phyloP scores from a whole-genome alignment of 148 eudicot species.

The Cornus florida region DNA sequence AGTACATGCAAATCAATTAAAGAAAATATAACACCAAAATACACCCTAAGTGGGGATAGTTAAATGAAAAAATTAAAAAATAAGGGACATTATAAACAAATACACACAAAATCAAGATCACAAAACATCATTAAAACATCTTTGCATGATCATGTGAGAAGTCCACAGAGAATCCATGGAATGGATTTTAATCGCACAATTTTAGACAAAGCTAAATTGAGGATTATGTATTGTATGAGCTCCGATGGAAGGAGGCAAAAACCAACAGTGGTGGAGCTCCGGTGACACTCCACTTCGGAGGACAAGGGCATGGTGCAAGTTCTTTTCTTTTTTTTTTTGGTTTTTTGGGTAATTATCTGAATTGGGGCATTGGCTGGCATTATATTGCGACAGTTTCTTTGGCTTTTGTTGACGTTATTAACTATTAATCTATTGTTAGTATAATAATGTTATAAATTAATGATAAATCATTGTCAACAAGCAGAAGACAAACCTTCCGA shows the following conservation, averaged over 20 bases:
- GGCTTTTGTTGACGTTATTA: background rate
- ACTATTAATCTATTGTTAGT: background rate
- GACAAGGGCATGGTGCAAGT: background rate
- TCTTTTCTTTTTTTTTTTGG: too few relatives aligned
- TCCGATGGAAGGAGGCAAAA: conserved; percentile 41
- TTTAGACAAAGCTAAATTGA: conserved; percentile 27
- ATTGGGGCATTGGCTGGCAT: conserved; percentile 4
- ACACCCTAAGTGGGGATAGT: too few relatives aligned
- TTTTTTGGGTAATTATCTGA: background rate
- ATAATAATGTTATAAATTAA: conserved; percentile 2
- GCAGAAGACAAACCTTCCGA: conserved; percentile 24
- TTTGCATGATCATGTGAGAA: too few relatives aligned
- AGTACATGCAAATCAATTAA: too few relatives aligned
- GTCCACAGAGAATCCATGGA: too few relatives aligned
- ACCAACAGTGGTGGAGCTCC: conserved; percentile 20
- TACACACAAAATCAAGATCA: too few relatives aligned
- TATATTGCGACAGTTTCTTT: conserved; percentile 3
- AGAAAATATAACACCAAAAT: too few relatives aligned
- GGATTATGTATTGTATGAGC: conserved; percentile 35
- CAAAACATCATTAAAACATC: too few relatives aligned
- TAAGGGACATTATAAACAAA: too few relatives aligned
- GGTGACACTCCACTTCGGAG: conserved; percentile 13
- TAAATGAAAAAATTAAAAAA: too few relatives aligned
- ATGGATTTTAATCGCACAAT: conserved; percentile 22
- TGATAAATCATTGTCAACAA: background rate